Evolutionary conservation across 305 asterid genomes (phyloP).

Genomic region (Striga hermonthica): DNA sequence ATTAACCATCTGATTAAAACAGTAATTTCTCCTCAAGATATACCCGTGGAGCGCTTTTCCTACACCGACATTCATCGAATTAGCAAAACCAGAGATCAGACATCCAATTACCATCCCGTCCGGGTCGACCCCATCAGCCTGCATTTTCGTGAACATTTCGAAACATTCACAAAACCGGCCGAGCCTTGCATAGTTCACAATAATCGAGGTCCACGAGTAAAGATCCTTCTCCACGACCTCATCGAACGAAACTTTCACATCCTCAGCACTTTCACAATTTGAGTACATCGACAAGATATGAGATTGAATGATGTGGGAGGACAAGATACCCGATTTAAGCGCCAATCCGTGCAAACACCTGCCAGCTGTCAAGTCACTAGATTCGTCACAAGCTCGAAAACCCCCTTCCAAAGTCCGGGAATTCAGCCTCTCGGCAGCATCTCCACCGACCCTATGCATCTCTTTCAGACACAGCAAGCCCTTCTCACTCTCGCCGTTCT

Average conservation of each 20-base stretch:
- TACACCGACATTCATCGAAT: constrained; percentile 37
- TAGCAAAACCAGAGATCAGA: constrained; percentile 50
- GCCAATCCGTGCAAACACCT: constrained; percentile 67
- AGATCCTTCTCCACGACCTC: constrained; percentile 59
- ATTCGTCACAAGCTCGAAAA: constrained; percentile 75
- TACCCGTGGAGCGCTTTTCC: constrained; percentile 70
- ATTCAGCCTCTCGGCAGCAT: constrained; percentile 52
- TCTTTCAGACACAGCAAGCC: constrained; percentile 55
- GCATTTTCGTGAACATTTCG: constrained; percentile 49
- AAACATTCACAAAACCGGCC: constrained; percentile 44
- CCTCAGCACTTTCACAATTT: constrained; percentile 54
- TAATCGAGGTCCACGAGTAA: constrained; percentile 60
- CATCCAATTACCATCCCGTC: constrained; percentile 67
- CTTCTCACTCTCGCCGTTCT: constrained; percentile 57
- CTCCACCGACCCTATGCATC: constrained; percentile 54
- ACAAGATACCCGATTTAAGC: constrained; percentile 48
- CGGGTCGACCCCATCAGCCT: constrained; percentile 45
- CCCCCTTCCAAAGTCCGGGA: constrained; percentile 72
- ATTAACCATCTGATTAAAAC: constrained; percentile 36
- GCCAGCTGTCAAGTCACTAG: constrained; percentile 56
- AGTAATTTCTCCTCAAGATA: constrained; percentile 52
- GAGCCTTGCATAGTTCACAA: constrained; percentile 46
- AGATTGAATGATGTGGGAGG: constrained; percentile 43
- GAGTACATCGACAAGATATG: constrained; percentile 69
- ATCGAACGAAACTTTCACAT: constrained; percentile 46